phyloP scores from a whole-genome alignment of 129 eudicot species.

The Cynara cardunculus region DNA sequence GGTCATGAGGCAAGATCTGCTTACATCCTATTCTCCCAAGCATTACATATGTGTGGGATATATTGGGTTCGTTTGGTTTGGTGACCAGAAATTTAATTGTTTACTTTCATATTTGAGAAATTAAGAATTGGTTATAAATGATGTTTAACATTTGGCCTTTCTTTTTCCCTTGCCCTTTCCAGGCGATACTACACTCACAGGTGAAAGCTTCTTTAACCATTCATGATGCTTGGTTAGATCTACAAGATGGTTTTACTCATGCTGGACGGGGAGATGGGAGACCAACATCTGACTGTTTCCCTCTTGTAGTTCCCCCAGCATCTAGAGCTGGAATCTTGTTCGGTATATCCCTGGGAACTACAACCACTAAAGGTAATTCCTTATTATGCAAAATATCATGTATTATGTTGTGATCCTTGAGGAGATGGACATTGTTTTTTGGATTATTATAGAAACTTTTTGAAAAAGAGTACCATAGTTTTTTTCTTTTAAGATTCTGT shows the following conservation, averaged over 20 bases:
- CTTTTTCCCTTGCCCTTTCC: not conserved
- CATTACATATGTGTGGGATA: not conserved
- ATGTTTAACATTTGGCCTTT: not conserved
- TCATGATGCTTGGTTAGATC: conserved; percentile 93
- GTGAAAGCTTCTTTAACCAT: conserved; percentile 86
- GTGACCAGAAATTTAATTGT: not conserved
- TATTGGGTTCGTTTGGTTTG: not conserved
- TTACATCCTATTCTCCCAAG: not conserved
- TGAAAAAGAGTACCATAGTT: not conserved
- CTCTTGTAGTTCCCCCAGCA: conserved; percentile 65
- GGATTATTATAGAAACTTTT: not conserved
- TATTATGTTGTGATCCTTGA: not conserved
- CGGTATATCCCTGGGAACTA: conserved; percentile 47
- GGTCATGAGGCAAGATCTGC: not conserved
- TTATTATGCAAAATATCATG: not conserved
- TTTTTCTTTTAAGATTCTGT: not conserved
- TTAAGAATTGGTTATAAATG: not conserved
- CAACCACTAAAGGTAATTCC: conserved; percentile 39
- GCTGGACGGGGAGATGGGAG: conserved; percentile 55
- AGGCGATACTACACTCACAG: conserved; percentile 90
- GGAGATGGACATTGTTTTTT: not conserved
- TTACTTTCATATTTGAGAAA: not conserved
- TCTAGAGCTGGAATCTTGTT: conserved; percentile 81
- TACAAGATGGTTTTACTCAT: conserved; percentile 94
- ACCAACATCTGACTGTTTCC: conserved; percentile 76